Evolutionary conservation across 2,329 filamentous ascomycete genomes (phyloP), one percentile per base, ranked within the genome.

Genomic region (Sclerotinia trifoliorum): DNA sequence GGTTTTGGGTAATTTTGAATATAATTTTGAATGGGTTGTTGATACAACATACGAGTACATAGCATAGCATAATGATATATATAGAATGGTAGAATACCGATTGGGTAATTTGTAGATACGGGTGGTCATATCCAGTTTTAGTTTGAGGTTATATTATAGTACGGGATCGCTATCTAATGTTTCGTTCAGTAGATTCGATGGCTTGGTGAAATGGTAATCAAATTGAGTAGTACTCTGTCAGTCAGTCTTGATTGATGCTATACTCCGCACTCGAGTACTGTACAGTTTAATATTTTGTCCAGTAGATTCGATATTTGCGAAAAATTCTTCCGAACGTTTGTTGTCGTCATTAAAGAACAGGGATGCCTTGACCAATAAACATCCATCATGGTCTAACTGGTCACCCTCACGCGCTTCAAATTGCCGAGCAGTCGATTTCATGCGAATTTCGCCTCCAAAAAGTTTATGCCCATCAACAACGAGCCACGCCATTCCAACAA

Each of bases 371-470:
- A 58, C 65, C 65, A 66, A 66, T 66, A 24, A 66, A 46, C n/a
- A 29, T 58, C 29, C n/a, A 29, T 35, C 42, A 49, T 42, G 42
- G 6, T 32, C 44, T 42, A 42, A 42, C 39, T 42, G 35, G 35
- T 35, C 35, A 35, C 35, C 8, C 32, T 42, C 57, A 61, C 57
- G 44, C 52, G 42, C 51, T 17, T 26, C 64, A 60, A 60, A 58
- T 66, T 66, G 42, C 64, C 64, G 54, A 66, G 54, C 44, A 49
- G 29, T 49, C 21, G 17, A 64, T 39, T 61, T 48, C 64, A 61
- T 66, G 54, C 64, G 44, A 61, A 29, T 39, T 61, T 66, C 55
- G 55, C 65, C 55, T 66, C 32, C 44, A 56, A 66, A 68, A 69
- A 66, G 24, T 70, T 67, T 48, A 58, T 60, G 55, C 29, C 39